Evolutionary conservation across 2,329 filamentous ascomycete species (phyloP).

Genomic region (Xylogone sp.): DNA sequence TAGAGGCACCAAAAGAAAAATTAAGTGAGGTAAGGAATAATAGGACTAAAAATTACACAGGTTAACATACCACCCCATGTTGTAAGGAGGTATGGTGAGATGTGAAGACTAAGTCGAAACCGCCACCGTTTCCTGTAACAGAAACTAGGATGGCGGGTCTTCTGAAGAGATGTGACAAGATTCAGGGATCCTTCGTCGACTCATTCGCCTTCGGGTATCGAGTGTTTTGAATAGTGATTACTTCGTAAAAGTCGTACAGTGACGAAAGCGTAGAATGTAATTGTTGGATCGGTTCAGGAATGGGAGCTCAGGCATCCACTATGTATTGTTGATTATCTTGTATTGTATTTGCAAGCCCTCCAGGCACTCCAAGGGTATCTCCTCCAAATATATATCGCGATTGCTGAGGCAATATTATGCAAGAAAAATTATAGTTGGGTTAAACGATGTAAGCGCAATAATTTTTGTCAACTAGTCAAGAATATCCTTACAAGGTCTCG

Average conservation of each 20-base stretch:
- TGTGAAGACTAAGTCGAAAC: slow-evolving; percentile 6
- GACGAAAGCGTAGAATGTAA: too few relatives aligned
- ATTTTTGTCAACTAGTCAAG: too few relatives aligned
- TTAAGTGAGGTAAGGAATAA: slow-evolving; percentile 4
- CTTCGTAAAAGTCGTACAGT: not conserved
- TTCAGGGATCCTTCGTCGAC: not conserved
- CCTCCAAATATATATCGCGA: too few relatives aligned
- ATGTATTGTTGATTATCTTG: too few relatives aligned
- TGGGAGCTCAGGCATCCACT: too few relatives aligned
- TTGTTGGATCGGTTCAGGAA: too few relatives aligned
- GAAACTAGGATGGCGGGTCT: slow-evolving; percentile 10
- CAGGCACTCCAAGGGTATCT: too few relatives aligned
- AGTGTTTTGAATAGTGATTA: not conserved
- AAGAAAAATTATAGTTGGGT: too few relatives aligned
- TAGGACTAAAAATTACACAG: slow-evolving; percentile 22
- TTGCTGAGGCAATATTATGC: too few relatives aligned
- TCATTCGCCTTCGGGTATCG: not conserved
- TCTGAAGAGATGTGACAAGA: not conserved
- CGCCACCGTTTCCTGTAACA: slow-evolving; percentile 1
- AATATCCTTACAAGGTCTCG: slow-evolving; percentile 42
- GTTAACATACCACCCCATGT: slow-evolving; percentile 22
- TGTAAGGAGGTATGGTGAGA: slow-evolving; percentile 29
- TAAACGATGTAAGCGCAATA: too few relatives aligned
- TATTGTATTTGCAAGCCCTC: too few relatives aligned
- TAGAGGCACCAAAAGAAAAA: not conserved